These are phyloP conservation scores for Trametes pubescens DNA, from an alignment of 1,284 basidiomycete genomes.

Conservation along the genomic window DNA sequence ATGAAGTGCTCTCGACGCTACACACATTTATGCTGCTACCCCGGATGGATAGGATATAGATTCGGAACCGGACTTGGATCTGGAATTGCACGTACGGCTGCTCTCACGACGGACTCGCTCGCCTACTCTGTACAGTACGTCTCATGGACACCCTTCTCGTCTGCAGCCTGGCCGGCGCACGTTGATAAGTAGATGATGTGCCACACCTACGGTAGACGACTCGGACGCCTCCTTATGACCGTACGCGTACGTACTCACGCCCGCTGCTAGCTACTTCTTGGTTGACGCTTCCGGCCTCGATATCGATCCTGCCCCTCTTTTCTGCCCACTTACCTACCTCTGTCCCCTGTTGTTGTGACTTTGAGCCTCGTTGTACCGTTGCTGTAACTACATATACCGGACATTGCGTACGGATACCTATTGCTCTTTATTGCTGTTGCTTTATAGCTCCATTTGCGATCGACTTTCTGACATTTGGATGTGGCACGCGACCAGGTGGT, in stretches of 20 bases:
- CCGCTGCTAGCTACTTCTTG: background rate
- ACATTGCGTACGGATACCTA: conserved; percentile 15
- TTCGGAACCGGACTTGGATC: conserved; percentile 13
- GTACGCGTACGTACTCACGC: background rate
- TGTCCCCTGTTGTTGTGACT: background rate
- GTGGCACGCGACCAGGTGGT: conserved; percentile 1
- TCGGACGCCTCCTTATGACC: conserved; percentile 15
- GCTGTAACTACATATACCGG: conserved; percentile 15
- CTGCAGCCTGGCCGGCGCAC: conserved; percentile 21
- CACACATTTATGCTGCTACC: background rate
- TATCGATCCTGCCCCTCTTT: background rate
- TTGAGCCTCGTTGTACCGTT: background rate
- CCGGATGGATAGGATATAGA: conserved; percentile 3
- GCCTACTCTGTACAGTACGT: no score
- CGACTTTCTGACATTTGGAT: background rate
- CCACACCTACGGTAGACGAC: conserved; percentile 29
- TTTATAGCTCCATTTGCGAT: background rate
- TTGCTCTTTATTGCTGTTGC: conserved; percentile 2
- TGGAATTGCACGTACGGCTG: conserved; percentile 1
- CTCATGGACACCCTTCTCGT: conserved; percentile 15
- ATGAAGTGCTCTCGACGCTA: background rate
- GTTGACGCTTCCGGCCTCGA: background rate
- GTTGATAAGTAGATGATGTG: conserved; percentile 1
- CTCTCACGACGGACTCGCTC: background rate
- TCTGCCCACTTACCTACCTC: background rate